Conservation (phyloP, 2,329 filamentous ascomycete species). For the Diaporthe sp. region DNA sequence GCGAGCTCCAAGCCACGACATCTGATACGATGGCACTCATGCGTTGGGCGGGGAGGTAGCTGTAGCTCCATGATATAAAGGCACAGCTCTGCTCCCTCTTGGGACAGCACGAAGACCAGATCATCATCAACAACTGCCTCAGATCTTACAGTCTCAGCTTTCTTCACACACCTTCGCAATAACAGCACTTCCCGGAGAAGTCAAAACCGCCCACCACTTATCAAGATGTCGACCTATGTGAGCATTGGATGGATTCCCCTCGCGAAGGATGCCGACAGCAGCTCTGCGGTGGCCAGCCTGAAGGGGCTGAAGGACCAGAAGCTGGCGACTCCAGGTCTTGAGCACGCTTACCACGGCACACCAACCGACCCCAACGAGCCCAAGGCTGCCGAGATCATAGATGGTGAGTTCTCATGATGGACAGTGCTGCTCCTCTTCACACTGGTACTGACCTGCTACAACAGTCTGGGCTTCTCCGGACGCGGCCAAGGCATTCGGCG, state of each 20-base stretch:
- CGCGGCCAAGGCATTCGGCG: conserved; percentile 28
- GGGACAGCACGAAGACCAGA: neutral
- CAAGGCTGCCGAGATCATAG: conserved; percentile 39
- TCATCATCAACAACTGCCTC: neutral
- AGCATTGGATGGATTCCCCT: conserved; percentile 42
- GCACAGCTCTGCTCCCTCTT: conserved; percentile 18
- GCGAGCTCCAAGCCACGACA: conserved; percentile 16
- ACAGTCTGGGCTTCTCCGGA: conserved; percentile 41
- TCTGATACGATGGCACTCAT: conserved; percentile 25
- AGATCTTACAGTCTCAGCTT: neutral
- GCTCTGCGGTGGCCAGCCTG: conserved; percentile 24
- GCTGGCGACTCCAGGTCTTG: conserved; percentile 35
- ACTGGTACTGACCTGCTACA: neutral
- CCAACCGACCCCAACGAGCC: conserved; percentile 39
- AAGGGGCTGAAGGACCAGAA: conserved; percentile 31
- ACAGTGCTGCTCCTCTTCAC: neutral
- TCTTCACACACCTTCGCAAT: neutral
- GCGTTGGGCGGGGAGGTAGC: conserved; percentile 16
- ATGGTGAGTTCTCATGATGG: conserved; percentile 29
- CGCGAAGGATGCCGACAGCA: conserved; percentile 27
- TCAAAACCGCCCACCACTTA: neutral
- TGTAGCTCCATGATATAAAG: conserved; percentile 14
- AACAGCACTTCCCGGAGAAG: conserved; percentile 32
- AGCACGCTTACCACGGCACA: conserved; percentile 36
- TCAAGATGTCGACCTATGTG: conserved; percentile 42